Conservation (phyloP, 495 filamentous ascomycete genomes). For the Lichina pygmaea region DNA sequence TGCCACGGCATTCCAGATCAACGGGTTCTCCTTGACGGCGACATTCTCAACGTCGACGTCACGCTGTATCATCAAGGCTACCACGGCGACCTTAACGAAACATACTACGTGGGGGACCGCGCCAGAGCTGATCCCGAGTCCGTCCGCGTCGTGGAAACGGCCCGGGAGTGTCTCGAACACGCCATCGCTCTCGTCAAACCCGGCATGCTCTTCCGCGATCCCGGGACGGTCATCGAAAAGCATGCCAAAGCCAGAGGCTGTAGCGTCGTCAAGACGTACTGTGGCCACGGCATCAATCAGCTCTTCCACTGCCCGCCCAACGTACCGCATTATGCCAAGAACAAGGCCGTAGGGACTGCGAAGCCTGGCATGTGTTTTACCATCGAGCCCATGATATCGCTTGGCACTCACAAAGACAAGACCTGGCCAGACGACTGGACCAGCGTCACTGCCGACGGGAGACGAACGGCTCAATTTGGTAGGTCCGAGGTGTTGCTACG, state of each 20-base stretch:
- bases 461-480: slow-evolving; percentile 62
- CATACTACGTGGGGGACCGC: slow-evolving; percentile 67
- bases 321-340: slow-evolving; percentile 71
- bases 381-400: slow-evolving; percentile 76
- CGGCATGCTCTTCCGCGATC: slow-evolving; percentile 61
- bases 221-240: slow-evolving; percentile 64
- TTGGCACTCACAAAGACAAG: slow-evolving; percentile 53
- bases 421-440: slow-evolving; percentile 91
- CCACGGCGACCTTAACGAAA: slow-evolving; percentile 79
- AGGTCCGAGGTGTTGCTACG: slow-evolving; percentile 6
- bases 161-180: slow-evolving; percentile 56
- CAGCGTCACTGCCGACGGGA: slow-evolving; percentile 56
- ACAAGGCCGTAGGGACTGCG: slow-evolving; percentile 68
- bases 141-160: slow-evolving; percentile 63
- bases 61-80: slow-evolving; percentile 69
- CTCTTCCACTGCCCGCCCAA: slow-evolving; percentile 69
- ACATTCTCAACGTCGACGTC: slow-evolving; percentile 77
- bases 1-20: slow-evolving; percentile 81
- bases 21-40: slow-evolving; percentile 50
- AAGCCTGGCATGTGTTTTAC: slow-evolving; percentile 85
- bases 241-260: slow-evolving; percentile 53
- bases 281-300: slow-evolving; percentile 66
- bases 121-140: slow-evolving; percentile 47
- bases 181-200: slow-evolving; percentile 70
- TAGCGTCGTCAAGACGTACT: slow-evolving; percentile 72